Evolutionary conservation across 305 asterid species (phyloP).

Genomic region (Lippia alba): DNA sequence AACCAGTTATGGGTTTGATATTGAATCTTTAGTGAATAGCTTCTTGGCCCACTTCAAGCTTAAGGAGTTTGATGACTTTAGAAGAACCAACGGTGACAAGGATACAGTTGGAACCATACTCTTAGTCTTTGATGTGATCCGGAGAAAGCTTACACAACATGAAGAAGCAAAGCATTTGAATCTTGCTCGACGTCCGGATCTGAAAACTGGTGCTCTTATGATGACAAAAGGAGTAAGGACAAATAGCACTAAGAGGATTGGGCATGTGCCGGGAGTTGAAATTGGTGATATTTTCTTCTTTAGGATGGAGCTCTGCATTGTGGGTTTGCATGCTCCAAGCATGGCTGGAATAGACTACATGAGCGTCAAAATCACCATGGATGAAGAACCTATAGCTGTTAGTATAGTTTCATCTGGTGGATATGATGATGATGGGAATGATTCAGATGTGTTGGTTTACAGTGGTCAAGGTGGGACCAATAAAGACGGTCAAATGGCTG

Average conservation of each 20-base stretch:
- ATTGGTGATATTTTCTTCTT: constrained; percentile 88
- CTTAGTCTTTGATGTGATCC: constrained; percentile 57
- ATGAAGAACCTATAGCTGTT: constrained; percentile 86
- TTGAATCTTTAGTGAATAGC: constrained; percentile 50
- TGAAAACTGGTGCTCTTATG: constrained; percentile 67
- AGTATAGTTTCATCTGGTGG: constrained; percentile 95
- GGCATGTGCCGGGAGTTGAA: constrained; percentile 77
- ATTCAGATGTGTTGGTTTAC: constrained; percentile 71
- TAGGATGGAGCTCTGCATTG: constrained; percentile 86
- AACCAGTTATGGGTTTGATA: constrained; percentile 47
- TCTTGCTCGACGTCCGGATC: constrained; percentile 70
- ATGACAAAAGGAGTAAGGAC: constrained; percentile 76
- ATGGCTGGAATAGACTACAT: constrained; percentile 94
- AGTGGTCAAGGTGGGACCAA: constrained; percentile 88
- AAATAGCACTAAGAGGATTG: constrained; percentile 62
- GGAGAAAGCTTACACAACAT: constrained; percentile 63
- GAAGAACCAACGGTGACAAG: constrained; percentile 59
- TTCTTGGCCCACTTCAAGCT: constrained; percentile 54
- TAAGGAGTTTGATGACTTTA: constrained; percentile 53
- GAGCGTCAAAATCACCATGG: constrained; percentile 56
- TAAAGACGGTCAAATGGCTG: constrained; percentile 78
- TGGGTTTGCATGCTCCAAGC: constrained; percentile 81
- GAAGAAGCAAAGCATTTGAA: constrained; percentile 61
- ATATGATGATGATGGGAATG: constrained; percentile 79
- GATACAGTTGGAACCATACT: constrained; percentile 53